phyloP scores from a whole-genome alignment of 208 protist genomes.

The Trypanosoma avium region DNA sequence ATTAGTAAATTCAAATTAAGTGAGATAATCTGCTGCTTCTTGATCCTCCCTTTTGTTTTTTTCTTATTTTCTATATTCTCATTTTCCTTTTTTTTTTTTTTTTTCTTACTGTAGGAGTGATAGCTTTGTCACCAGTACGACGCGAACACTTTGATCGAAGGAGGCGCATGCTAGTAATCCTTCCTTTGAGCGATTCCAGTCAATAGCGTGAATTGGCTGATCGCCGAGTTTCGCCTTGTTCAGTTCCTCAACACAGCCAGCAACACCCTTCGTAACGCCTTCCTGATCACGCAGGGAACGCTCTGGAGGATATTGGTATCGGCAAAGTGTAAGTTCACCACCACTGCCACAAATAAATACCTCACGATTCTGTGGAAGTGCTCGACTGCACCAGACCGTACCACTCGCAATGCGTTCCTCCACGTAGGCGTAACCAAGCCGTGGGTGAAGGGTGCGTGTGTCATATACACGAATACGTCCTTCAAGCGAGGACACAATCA shows the following conservation, averaged over 20 bases:
- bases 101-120: conserved; percentile 43
- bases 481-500: conserved; percentile 87
- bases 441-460: conserved; percentile 83
- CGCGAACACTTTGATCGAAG: conserved; percentile 86
- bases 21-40: too few species aligned
- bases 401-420: conserved; percentile 79
- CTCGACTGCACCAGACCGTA: conserved; percentile 85
- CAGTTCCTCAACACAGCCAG: conserved; percentile 71
- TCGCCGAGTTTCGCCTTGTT: conserved; percentile 86
- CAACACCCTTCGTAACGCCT: conserved; percentile 67
- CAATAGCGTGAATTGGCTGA: conserved; percentile 86
- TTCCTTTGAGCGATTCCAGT: conserved; percentile 84
- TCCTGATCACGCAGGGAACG: conserved; percentile 71
- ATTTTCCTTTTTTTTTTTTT: neutral
- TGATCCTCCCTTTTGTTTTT: neutral
- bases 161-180: conserved; percentile 79
- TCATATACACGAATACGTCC: conserved; percentile 88
- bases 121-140: conserved; percentile 87
- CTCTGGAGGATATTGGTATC: conserved; percentile 90
- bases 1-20: too few species aligned
- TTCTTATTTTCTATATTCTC: neutral
- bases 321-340: conserved; percentile 85
- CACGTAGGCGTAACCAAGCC: conserved; percentile 86
- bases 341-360: conserved; percentile 87
- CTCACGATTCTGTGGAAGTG: conserved; percentile 92